Conservation (phyloP, 2,329 filamentous ascomycete species). For the Leptodontidium sp. region DNA sequence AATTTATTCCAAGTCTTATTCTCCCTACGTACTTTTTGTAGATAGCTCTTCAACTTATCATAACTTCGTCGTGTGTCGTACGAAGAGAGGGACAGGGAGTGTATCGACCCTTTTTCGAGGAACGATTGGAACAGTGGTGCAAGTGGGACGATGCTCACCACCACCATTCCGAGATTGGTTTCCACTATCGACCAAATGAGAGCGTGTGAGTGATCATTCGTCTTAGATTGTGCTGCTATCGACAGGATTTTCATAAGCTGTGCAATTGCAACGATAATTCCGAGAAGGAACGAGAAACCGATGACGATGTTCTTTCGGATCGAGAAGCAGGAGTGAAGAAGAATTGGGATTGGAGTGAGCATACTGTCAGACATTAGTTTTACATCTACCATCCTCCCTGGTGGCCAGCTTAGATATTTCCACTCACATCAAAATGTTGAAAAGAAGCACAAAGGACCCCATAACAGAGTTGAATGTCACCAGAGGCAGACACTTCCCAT, state of each 20-base stretch:
- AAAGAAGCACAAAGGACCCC: slow-evolving; percentile 52
- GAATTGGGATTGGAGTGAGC: slow-evolving; percentile 52
- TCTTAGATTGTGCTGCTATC: slow-evolving; percentile 54
- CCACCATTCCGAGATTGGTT: slow-evolving; percentile 54
- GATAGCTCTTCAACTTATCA: slow-evolving; percentile 17
- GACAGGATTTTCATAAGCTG: slow-evolving; percentile 60
- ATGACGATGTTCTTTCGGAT: slow-evolving; percentile 54
- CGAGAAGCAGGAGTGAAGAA: slow-evolving; percentile 51
- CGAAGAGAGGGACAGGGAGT: not conserved
- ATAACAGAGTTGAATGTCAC: slow-evolving; percentile 55
- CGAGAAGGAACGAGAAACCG: slow-evolving; percentile 54
- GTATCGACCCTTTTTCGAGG: slow-evolving; percentile 41
- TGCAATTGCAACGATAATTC: slow-evolving; percentile 59
- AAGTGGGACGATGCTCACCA: slow-evolving; percentile 54
- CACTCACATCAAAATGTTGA: slow-evolving; percentile 52
- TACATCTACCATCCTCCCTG: not conserved
- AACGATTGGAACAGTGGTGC: slow-evolving; percentile 52
- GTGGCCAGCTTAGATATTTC: not conserved
- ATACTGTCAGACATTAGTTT: slow-evolving; percentile 45
- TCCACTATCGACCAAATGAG: slow-evolving; percentile 58
- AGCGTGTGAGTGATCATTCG: slow-evolving; percentile 53
- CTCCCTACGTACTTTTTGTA: slow-evolving; percentile 9
- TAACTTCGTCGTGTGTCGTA: slow-evolving; percentile 20
- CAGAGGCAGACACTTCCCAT: slow-evolving; percentile 50
- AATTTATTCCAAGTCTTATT: slow-evolving; percentile 21